Conservation (phyloP, 495 filamentous ascomycete genomes). For the Tuber brumale region DNA sequence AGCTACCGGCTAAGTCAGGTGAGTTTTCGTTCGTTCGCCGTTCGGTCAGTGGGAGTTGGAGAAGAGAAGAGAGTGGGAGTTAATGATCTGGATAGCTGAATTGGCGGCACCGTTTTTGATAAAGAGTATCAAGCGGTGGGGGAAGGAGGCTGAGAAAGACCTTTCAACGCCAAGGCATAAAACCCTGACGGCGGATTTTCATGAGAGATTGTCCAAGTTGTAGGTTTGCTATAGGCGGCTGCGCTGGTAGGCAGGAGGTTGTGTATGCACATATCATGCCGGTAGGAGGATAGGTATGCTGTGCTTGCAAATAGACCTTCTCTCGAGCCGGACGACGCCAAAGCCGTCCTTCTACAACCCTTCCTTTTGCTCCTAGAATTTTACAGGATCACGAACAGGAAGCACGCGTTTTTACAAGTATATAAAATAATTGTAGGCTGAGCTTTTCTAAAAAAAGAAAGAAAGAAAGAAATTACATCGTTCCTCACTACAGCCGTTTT, state of each 20-base stretch:
- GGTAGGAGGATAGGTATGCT: background rate
- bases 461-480: too few species aligned
- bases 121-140: conserved; percentile 58
- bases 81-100: conserved; percentile 45
- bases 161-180: conserved; percentile 51
- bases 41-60: background rate
- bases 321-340: too few species aligned
- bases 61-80: conserved; percentile 4
- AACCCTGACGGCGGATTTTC: conserved; percentile 57
- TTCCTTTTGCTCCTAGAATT: too few species aligned
- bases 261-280: background rate
- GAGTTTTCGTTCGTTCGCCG: conserved; percentile 6
- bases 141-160: conserved; percentile 57
- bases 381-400: too few species aligned
- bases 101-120: conserved; percentile 58
- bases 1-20: conserved; percentile 58
- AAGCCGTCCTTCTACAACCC: background rate
- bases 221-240: background rate
- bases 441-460: too few species aligned
- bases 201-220: conserved; percentile 46
- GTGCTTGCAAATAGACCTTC: too few species aligned
- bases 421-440: background rate
- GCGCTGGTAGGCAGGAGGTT: background rate
- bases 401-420: background rate
- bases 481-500: background rate